phyloP scores from a whole-genome alignment of 371 early-diverging fungal genomes.

The Syncephalastrum sp. region DNA sequence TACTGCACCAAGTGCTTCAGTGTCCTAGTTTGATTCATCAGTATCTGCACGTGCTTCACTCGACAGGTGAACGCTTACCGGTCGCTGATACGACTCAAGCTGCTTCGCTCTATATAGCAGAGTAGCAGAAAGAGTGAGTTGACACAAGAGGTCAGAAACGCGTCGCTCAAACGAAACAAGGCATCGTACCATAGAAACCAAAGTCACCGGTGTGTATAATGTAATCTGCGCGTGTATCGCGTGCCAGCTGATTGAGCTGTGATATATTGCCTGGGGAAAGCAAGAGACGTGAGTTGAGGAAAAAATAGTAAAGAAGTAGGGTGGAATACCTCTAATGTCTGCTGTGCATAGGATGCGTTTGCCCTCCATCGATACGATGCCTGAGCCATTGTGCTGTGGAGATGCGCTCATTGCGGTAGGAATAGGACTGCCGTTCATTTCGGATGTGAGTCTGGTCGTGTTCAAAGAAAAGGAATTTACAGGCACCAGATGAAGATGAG shows the following conservation, averaged over 20 bases:
- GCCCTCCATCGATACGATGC: conserved; percentile 17
- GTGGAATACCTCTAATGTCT: conserved; percentile 22
- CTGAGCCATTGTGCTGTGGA: conserved; percentile 16
- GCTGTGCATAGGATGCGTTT: conserved; percentile 28
- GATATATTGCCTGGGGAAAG: conserved; percentile 54
- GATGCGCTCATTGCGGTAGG: conserved; percentile 23
- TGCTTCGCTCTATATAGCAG: conserved; percentile 41
- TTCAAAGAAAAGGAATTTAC: too few species aligned
- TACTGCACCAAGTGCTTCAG: conserved; percentile 63
- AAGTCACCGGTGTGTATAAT: conserved; percentile 73
- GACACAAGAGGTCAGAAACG: conserved; percentile 1
- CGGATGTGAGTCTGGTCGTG: background rate
- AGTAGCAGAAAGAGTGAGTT: conserved; percentile 4
- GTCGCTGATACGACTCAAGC: conserved; percentile 59
- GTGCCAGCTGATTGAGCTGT: conserved; percentile 61
- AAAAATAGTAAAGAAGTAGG: background rate
- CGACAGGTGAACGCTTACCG: conserved; percentile 32
- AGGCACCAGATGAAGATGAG: too few species aligned
- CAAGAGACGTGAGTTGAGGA: conserved; percentile 1
- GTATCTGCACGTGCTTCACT: background rate
- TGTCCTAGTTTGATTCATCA: conserved; percentile 35
- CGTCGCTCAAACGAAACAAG: background rate
- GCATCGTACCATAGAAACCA: conserved; percentile 59
- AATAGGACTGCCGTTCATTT: conserved; percentile 30
- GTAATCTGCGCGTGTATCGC: conserved; percentile 55